These are phyloP conservation scores for Fomitopsis pinicola DNA, from an alignment of 1,284 basidiomycete genomes.

Conservation along the genomic window DNA sequence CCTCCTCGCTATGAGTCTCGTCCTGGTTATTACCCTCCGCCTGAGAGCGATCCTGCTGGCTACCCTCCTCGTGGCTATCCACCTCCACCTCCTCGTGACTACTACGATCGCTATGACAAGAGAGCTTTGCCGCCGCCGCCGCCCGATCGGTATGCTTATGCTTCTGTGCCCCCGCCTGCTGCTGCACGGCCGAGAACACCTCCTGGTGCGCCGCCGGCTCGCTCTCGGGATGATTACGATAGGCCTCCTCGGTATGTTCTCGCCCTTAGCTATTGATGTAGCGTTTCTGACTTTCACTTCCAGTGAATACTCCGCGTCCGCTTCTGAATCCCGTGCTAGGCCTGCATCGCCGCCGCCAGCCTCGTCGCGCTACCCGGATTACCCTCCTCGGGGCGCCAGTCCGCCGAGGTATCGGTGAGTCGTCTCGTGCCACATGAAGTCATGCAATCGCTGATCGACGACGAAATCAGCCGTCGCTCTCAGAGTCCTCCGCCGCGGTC, in stretches of 20 bases:
- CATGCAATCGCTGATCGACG: neutral
- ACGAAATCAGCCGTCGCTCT: conserved; percentile 56
- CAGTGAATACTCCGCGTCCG: conserved; percentile 44
- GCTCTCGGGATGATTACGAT: conserved; percentile 45
- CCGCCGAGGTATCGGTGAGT: conserved; percentile 50
- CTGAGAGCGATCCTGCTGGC: conserved; percentile 30
- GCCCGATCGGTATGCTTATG: conserved; percentile 36
- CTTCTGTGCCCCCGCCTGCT: conserved; percentile 30
- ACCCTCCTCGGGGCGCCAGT: conserved; percentile 40
- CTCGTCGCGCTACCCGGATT: conserved; percentile 49
- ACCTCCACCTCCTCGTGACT: conserved; percentile 43
- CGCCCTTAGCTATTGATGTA: neutral
- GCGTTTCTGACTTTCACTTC: conserved; percentile 1
- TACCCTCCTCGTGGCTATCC: conserved; percentile 41
- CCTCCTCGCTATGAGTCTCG: conserved; percentile 42
- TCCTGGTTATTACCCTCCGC: conserved; percentile 33
- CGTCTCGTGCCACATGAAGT: conserved; percentile 1
- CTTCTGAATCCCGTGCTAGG: conserved; percentile 48
- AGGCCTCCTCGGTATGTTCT: conserved; percentile 42
- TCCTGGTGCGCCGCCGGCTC: conserved; percentile 33
- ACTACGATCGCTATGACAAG: conserved; percentile 61
- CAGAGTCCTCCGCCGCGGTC: conserved; percentile 54
- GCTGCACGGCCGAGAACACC: conserved; percentile 41
- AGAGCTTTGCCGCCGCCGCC: conserved; percentile 36
- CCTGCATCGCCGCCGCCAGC: conserved; percentile 48